Evolutionary conservation across 1,284 basidiomycete species (phyloP).

Genomic region (Agroathelia rolfsii): DNA sequence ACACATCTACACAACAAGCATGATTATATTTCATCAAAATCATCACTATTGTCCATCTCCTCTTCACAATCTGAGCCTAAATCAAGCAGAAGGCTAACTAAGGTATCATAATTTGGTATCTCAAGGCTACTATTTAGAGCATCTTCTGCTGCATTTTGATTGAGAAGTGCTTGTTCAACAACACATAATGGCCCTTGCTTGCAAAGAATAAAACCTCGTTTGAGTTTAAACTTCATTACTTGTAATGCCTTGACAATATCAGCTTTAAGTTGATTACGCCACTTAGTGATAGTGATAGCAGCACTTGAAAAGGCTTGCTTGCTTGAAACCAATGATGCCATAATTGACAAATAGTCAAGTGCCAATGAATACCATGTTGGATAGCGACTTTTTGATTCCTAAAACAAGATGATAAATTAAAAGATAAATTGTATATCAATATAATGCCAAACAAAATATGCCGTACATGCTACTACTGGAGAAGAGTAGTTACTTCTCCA

Average conservation of each 20-base stretch:
- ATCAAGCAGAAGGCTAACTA: too few relatives aligned
- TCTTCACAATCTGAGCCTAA: background rate
- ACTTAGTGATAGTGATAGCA: constrained; percentile 28
- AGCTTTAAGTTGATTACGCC: constrained; percentile 24
- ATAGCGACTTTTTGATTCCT: constrained; percentile 17
- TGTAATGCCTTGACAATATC: constrained; percentile 22
- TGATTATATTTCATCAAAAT: constrained; percentile 2
- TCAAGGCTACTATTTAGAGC: too few relatives aligned
- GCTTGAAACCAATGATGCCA: constrained; percentile 28
- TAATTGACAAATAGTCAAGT: constrained; percentile 26
- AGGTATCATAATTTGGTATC: too few relatives aligned
- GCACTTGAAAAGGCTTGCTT: constrained; percentile 25
- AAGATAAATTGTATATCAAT: constrained; percentile 2
- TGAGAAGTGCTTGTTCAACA: constrained; percentile 3
- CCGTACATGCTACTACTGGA: constrained; percentile 25
- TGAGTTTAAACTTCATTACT: constrained; percentile 5
- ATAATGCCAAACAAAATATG: constrained; percentile 1
- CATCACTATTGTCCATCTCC: constrained; percentile 1
- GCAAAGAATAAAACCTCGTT: constrained; percentile 4
- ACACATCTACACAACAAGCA: background rate
- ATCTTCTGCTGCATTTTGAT: constrained; percentile 1
- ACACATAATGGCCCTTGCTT: constrained; percentile 2
- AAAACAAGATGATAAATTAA: constrained; percentile 2
- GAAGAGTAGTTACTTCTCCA: constrained; percentile 14
- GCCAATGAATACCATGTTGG: constrained; percentile 25